Evolutionary conservation across 192 early-diverging fungal genomes (phyloP), one percentile per base, ranked within the genome.

Genomic region (Linderina pennispora): DNA sequence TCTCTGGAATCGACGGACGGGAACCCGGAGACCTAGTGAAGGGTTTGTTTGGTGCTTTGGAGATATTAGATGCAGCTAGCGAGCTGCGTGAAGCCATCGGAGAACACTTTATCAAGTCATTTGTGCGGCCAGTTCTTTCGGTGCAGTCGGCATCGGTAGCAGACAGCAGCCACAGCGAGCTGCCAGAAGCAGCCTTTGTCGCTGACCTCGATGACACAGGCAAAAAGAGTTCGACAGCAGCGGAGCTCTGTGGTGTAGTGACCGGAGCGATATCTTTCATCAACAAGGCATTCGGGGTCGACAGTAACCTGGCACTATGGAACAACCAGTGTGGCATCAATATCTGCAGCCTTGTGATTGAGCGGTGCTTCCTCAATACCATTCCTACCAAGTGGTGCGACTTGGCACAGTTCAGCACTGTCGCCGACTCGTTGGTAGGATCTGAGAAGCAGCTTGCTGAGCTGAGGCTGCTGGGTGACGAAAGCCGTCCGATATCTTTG

Each of bases 351-450:
- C 41, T 63, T 31, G 53, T 63, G 8, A 33, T 52, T 4, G 53
- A 63, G 32, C 53, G 61, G 18, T 63, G 61, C 18, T 23, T 55
- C 16, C 28, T 56, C 31, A 25, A 41, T 28, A 22, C 48, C 38
- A 56, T 55, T 25, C 63, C 56, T 15, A 31, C 37, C 1, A 42
- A 55, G 4, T 36, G 63, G 19, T 36, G 21, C 3, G 56, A 31
- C 8, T 43, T 58, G 9, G 28, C 34, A 5, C 46, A 31, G n/a
- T 55, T 54, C 23, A 11, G 34, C 28, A 11, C 14, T 18, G 37
- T 18, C 3, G 19, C 39, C 21, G 43, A 50, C 35, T 19, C 22
- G 16, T 40, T 66, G 43, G 39, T 49, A 7, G 41, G n/a, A 13
- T 59, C 59, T 42, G 63, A 66, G 17, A 28, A 33, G 14, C 3